Conservation (phyloP, 2,329 filamentous ascomycete species). For the Eutypa lata region DNA sequence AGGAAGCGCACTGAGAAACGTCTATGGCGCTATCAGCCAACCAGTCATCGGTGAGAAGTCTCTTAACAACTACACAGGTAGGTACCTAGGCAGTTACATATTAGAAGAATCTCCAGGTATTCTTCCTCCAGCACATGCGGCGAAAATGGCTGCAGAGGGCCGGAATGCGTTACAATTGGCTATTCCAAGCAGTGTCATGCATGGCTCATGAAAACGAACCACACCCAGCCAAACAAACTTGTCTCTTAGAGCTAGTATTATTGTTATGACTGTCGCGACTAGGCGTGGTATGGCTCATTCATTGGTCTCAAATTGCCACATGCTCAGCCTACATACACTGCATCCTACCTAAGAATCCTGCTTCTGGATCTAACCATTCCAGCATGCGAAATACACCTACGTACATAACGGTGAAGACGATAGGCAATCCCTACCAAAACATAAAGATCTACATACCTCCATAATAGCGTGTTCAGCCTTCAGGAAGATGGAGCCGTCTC, state of each 20-base stretch:
- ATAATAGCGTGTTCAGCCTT: background rate
- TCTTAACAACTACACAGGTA: too few species aligned
- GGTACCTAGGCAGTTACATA: too few species aligned
- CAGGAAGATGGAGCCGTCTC: background rate
- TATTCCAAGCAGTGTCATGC: background rate
- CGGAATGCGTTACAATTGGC: conserved; percentile 11
- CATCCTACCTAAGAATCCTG: background rate
- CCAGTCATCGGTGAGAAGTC: conserved; percentile 1
- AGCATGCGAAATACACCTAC: background rate
- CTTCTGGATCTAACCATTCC: background rate
- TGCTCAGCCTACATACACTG: background rate
- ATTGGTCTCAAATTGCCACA: background rate
- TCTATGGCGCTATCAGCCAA: background rate
- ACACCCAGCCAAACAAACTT: too few species aligned
- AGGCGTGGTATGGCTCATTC: too few species aligned
- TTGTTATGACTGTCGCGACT: too few species aligned
- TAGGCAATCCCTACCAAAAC: background rate
- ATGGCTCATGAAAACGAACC: too few species aligned
- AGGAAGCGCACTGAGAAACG: conserved; percentile 2
- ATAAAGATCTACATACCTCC: background rate
- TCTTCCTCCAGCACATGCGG: conserved; percentile 7
- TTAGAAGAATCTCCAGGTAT: too few species aligned
- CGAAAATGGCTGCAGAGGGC: conserved; percentile 10
- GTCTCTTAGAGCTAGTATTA: too few species aligned
- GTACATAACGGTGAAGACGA: background rate